These are phyloP conservation scores for Solanum megistacrolobum DNA, from an alignment of 257 asterid species.

Conservation along the genomic window DNA sequence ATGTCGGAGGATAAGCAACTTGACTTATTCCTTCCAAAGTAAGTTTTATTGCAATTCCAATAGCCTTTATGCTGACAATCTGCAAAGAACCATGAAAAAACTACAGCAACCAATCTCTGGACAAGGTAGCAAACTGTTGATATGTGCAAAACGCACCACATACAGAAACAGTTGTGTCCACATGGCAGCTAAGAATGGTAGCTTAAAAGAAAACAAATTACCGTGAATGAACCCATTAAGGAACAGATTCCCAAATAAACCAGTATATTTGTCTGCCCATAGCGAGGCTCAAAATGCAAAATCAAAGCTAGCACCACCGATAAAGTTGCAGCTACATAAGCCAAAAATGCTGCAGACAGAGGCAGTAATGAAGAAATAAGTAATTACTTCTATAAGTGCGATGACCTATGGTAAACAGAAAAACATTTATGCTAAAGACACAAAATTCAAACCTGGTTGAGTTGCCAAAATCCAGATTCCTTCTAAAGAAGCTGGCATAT, in stretches of 20 bases:
- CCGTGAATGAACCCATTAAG: conserved; percentile 65
- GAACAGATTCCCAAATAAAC: conserved; percentile 66
- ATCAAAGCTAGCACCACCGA: conserved; percentile 37
- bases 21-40: conserved; percentile 10
- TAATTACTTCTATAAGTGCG: not conserved
- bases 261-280: conserved; percentile 54
- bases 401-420: not conserved
- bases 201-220: conserved; percentile 5
- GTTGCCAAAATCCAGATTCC: conserved; percentile 60
- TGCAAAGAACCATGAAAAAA: not conserved
- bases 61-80: conserved; percentile 11
- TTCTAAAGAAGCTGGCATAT: conserved; percentile 42
- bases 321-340: conserved; percentile 38
- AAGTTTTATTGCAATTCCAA: conserved; percentile 15
- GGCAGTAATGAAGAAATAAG: conserved; percentile 13
- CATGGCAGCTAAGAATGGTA: not conserved
- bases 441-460: conserved; percentile 38
- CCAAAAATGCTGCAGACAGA: conserved; percentile 43
- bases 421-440: not conserved
- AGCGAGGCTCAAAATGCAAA: conserved; percentile 54
- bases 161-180: not conserved
- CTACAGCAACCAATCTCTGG: not conserved
- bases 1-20: conserved; percentile 8
- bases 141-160: not conserved
- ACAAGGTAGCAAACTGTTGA: not conserved